phyloP scores from a whole-genome alignment of 2,329 filamentous ascomycete species.

The Didymella arachidicola region DNA sequence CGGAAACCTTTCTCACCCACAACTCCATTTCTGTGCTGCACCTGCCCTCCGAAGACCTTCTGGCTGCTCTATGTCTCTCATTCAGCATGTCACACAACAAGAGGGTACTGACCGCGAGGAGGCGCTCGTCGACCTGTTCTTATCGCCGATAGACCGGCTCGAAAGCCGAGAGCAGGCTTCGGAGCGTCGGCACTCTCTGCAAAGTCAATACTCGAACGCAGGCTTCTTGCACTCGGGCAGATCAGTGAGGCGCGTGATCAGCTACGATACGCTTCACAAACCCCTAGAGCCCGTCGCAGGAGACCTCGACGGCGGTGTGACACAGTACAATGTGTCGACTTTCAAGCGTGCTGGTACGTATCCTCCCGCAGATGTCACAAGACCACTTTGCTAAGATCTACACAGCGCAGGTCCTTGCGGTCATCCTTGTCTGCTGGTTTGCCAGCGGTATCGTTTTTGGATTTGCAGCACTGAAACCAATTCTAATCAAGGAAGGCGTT shows the following conservation, averaged over 20 bases:
- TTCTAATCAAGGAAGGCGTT: slow-evolving; percentile 50
- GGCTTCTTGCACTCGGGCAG: slow-evolving; percentile 37
- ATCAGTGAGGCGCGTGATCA: slow-evolving; percentile 53
- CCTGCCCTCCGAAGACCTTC: slow-evolving; percentile 16
- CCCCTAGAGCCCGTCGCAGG: slow-evolving; percentile 44
- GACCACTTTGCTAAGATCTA: slow-evolving; percentile 18
- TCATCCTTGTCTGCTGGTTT: slow-evolving; percentile 50
- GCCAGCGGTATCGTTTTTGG: slow-evolving; percentile 53
- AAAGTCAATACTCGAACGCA: slow-evolving; percentile 35
- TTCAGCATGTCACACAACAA: slow-evolving; percentile 60
- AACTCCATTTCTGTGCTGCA: slow-evolving; percentile 20
- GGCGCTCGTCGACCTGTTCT: slow-evolving; percentile 47
- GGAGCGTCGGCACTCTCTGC: slow-evolving; percentile 42
- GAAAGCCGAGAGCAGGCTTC: slow-evolving; percentile 39
- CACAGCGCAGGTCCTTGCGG: slow-evolving; percentile 46
- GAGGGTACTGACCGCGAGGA: slow-evolving; percentile 59
- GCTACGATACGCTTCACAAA: slow-evolving; percentile 59
- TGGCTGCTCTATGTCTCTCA: slow-evolving; percentile 56
- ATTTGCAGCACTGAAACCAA: slow-evolving; percentile 52
- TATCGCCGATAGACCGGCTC: slow-evolving; percentile 46
- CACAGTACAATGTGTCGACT: slow-evolving; percentile 59
- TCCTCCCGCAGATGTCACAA: slow-evolving; percentile 8
- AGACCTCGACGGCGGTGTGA: slow-evolving; percentile 55
- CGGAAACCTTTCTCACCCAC: slow-evolving; percentile 8
- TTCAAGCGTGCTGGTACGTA: slow-evolving; percentile 44